Percentiles rank a stretch among this genome's conserved stretches.
Evolutionary conservation across 2,329 filamentous ascomycete species (phyloP).

Genomic region (Lizonia empirigonia): DNA sequence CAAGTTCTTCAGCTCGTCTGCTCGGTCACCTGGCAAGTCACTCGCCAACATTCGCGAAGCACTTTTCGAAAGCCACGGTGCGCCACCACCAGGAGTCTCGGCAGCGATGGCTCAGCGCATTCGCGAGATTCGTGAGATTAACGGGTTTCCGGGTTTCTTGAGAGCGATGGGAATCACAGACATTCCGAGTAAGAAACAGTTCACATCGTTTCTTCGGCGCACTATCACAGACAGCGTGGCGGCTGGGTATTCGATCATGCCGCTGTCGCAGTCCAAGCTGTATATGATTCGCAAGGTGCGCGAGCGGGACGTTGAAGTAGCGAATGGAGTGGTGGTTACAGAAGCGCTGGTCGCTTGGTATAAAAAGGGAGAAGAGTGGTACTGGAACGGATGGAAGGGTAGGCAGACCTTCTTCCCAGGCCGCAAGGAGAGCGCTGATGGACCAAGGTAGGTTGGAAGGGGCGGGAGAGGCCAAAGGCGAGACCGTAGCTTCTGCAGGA

Average conservation of each 20-base stretch:
- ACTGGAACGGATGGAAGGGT: slow-evolving; percentile 19
- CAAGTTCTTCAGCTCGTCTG: slow-evolving; percentile 56
- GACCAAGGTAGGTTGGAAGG: neutral
- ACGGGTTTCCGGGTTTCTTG: slow-evolving; percentile 53
- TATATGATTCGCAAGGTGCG: slow-evolving; percentile 29
- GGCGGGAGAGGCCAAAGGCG: neutral
- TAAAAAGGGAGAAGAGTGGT: slow-evolving; percentile 20
- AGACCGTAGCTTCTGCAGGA: neutral
- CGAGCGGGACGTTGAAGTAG: slow-evolving; percentile 27
- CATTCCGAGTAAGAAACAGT: slow-evolving; percentile 25
- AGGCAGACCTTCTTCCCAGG: slow-evolving; percentile 28
- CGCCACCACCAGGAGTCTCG: slow-evolving; percentile 52
- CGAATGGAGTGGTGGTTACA: slow-evolving; percentile 19
- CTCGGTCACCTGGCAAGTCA: slow-evolving; percentile 46
- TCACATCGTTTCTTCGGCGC: slow-evolving; percentile 30
- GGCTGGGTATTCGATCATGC: slow-evolving; percentile 32
- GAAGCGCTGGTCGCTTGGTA: slow-evolving; percentile 22
- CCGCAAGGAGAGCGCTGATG: neutral
- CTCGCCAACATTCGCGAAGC: slow-evolving; percentile 52
- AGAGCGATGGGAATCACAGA: slow-evolving; percentile 50
- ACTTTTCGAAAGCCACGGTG: slow-evolving; percentile 56
- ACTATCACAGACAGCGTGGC: slow-evolving; percentile 32
- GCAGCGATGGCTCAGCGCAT: slow-evolving; percentile 51
- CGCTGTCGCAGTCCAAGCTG: slow-evolving; percentile 31
- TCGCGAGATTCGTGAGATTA: slow-evolving; percentile 51